phyloP scores from a whole-genome alignment of 2,329 filamentous ascomycete species.

The Aspergillus udagawae region DNA sequence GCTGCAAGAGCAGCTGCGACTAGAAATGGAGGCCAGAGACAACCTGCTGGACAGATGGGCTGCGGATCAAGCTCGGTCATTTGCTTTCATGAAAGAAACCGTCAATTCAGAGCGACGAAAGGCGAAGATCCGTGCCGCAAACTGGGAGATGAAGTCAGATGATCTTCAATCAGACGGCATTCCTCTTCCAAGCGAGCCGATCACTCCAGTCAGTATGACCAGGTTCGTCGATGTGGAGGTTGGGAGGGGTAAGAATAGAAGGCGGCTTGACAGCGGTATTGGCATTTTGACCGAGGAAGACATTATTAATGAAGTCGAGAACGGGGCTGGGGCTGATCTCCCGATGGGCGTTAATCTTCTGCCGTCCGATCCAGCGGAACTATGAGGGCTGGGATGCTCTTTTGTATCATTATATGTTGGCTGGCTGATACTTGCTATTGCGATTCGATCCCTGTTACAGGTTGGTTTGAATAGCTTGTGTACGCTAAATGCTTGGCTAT shows the following conservation, averaged over 20 bases:
- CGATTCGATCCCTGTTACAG: too few species aligned
- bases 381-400: slow-evolving; percentile 5
- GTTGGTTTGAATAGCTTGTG: too few species aligned
- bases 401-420: slow-evolving; percentile 1
- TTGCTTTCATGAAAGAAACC: slow-evolving; percentile 32
- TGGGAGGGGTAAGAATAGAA: slow-evolving; percentile 35
- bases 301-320: slow-evolving; percentile 29
- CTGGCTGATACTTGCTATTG: not conserved
- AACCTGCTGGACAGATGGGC: slow-evolving; percentile 30
- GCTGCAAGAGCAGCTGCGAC: slow-evolving; percentile 35
- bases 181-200: slow-evolving; percentile 34
- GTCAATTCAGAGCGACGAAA: slow-evolving; percentile 37
- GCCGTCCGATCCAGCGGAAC: slow-evolving; percentile 23
- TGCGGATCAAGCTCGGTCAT: slow-evolving; percentile 31
- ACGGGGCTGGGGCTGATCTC: slow-evolving; percentile 16
- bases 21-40: slow-evolving; percentile 36
- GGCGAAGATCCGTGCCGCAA: slow-evolving; percentile 38
- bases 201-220: slow-evolving; percentile 41
- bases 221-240: slow-evolving; percentile 42
- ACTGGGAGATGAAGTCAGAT: slow-evolving; percentile 37
- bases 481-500: too few species aligned
- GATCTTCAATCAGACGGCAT: slow-evolving; percentile 29
- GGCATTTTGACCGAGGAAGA: slow-evolving; percentile 31
- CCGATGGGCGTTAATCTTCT: slow-evolving; percentile 14
- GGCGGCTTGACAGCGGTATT: slow-evolving; percentile 40